Base-by-base conservation (phyloP, 2,329 filamentous ascomycete species). In the Phialocephala sp. region DNA sequence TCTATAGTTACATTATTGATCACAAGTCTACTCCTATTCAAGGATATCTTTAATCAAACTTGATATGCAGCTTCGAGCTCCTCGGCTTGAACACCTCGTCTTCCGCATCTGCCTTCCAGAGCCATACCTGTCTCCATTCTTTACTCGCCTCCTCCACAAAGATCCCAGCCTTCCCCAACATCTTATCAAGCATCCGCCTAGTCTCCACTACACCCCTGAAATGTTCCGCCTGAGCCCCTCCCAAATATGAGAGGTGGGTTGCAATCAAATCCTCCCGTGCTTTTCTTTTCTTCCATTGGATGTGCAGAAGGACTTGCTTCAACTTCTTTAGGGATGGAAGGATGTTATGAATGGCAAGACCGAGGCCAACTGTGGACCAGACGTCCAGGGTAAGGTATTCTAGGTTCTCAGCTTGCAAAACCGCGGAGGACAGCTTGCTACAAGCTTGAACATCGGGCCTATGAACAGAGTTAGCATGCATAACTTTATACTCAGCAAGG, bases 261-360 rank as follows among this genome's bases (percentile, higher is more conserved):
- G 45, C 45, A 8, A 4, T 18, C 12, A 4, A n/a, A 12, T 11
- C n/a, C 8, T 24, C 9, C 20, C 45, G 11, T 11, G 35, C 36
- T 2, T 27, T 43, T 15, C 47, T 54, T 41, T 54, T 59, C 9
- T 36, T 43, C 12, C 39, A 45, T 20, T 45, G 32, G 43, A 63
- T 47, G 8, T 41, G 55, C 1, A 63, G 54, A 24, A 43, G 52
- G 27, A 64, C 36, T 6, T 39, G 27, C 18, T 39, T 58, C 8
- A 64, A 47, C n/a, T n/a, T 22, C 1, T 50, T 24, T 14, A 56
- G 15, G 14, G 22, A 20, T 1, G 56, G 56, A 12, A 64, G 39
- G 20, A 63, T 43, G 57, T 41, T 50, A 45, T 64, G 62, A 24
- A 56, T 64, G 9, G 62, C 18, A 15, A 64, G 56, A 8, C 36